Evolutionary conservation across 2,329 filamentous ascomycete genomes (phyloP).

Genomic region (Thielaviopsis punctulata): DNA sequence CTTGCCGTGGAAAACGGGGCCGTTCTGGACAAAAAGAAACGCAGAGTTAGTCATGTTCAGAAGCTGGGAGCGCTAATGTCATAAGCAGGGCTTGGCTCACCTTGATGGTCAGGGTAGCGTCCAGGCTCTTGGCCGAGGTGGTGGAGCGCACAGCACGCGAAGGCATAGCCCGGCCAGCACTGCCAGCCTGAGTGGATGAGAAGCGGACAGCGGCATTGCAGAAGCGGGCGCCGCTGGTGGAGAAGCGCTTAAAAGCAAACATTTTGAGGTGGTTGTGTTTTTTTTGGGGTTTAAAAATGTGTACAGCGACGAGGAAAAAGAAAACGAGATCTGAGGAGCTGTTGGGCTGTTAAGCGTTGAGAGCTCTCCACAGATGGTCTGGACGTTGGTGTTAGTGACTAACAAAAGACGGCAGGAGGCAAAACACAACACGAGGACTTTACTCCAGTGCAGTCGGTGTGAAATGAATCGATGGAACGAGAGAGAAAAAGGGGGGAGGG

Average conservation of each 20-base stretch:
- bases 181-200: constrained; percentile 34
- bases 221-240: constrained; percentile 26
- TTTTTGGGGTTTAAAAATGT: constrained; percentile 1
- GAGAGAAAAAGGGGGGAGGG: constrained; percentile 12
- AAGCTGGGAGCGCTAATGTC: not conserved
- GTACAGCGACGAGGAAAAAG: not conserved
- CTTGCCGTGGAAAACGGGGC: constrained; percentile 88
- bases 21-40: constrained; percentile 41
- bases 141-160: constrained; percentile 8
- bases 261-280: constrained; percentile 1
- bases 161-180: constrained; percentile 47
- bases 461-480: constrained; percentile 10
- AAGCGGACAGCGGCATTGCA: constrained; percentile 17
- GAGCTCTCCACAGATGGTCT: constrained; percentile 27
- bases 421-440: not conserved
- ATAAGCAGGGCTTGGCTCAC: too few species aligned
- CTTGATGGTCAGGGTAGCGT: constrained; percentile 89
- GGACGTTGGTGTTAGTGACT: constrained; percentile 8
- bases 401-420: not conserved
- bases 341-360: constrained; percentile 15
- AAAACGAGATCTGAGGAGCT: constrained; percentile 12
- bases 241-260: constrained; percentile 27
- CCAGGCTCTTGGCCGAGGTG: constrained; percentile 31
- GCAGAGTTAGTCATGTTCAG: constrained; percentile 15
- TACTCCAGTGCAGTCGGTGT: not conserved